A percentile compares a stretch with the other conserved stretches of the same genome.
phyloP scores from a whole-genome alignment of 2,329 filamentous ascomycete species.

The Pseudonectria foliicola region DNA sequence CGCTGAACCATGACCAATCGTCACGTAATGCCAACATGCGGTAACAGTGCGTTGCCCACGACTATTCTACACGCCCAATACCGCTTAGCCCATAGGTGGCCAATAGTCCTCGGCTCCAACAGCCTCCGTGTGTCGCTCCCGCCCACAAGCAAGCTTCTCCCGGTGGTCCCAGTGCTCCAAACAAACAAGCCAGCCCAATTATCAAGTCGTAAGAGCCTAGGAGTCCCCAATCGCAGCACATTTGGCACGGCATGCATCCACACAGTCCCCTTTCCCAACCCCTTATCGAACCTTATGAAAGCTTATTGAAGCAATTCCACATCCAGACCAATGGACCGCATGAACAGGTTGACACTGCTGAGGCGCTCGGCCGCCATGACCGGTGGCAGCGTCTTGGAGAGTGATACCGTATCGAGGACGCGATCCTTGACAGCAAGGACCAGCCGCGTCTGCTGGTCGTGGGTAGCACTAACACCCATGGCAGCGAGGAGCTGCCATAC shows the following conservation, averaged over 20 bases:
- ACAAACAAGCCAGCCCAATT: slow-evolving; percentile 15
- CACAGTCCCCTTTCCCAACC: not conserved
- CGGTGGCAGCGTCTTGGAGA: slow-evolving; percentile 81
- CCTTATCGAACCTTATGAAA: no score
- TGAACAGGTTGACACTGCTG: slow-evolving; percentile 93
- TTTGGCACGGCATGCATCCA: slow-evolving; percentile 7
- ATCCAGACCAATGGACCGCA: slow-evolving; percentile 97
- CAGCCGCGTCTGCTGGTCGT: slow-evolving; percentile 89
- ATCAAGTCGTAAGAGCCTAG: slow-evolving; percentile 13
- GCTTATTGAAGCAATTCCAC: slow-evolving; percentile 63
- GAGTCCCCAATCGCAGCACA: slow-evolving; percentile 17
- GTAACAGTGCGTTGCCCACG: slow-evolving; percentile 3
- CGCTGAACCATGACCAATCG: no score
- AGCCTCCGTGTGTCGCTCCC: slow-evolving; percentile 6
- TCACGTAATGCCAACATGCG: no score
- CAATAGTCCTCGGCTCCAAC: slow-evolving; percentile 8
- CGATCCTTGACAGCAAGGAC: slow-evolving; percentile 96
- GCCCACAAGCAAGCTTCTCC: slow-evolving; percentile 14
- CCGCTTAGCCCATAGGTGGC: no score
- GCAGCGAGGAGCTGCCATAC: slow-evolving; percentile 97
- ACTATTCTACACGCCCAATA: slow-evolving; percentile 17
- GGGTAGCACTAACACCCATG: slow-evolving; percentile 85
- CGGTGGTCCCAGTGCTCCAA: slow-evolving; percentile 16
- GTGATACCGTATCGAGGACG: slow-evolving; percentile 87
- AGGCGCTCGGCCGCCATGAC: slow-evolving; percentile 79